A percentile compares a stretch with the other conserved stretches of the same genome.
These are phyloP conservation scores for Aphanocladium album DNA, from an alignment of 2,329 filamentous ascomycete genomes.

Conservation along the genomic window DNA sequence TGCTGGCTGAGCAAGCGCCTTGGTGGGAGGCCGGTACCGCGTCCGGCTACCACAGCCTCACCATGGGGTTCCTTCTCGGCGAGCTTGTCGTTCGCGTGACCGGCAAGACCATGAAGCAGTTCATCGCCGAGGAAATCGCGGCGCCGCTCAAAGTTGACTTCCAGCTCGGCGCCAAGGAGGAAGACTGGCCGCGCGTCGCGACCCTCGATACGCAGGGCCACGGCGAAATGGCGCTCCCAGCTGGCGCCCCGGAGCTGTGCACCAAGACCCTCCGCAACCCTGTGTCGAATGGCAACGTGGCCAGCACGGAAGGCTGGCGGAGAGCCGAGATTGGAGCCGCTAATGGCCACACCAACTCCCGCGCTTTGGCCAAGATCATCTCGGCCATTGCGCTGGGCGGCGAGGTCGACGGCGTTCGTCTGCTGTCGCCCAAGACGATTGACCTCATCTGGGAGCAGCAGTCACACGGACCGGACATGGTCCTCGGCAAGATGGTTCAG, in stretches of 20 bases:
- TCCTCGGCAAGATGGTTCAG: constrained; percentile 27
- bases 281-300: constrained; percentile 16
- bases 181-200: constrained; percentile 36
- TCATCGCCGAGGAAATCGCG: constrained; percentile 32
- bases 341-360: constrained; percentile 43
- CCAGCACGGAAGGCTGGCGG: constrained; percentile 30
- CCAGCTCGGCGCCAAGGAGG: constrained; percentile 36
- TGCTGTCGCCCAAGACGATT: constrained; percentile 37
- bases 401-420: constrained; percentile 19
- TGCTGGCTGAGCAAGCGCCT: constrained; percentile 35
- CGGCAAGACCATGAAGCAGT: constrained; percentile 37
- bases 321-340: constrained; percentile 34
- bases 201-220: constrained; percentile 25
- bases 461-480: constrained; percentile 34
- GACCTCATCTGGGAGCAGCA: constrained; percentile 42
- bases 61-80: constrained; percentile 37
- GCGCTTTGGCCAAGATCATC: constrained; percentile 36
- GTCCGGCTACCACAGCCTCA: constrained; percentile 37
- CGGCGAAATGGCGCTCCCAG: constrained; percentile 19
- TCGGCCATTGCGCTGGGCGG: constrained; percentile 23
- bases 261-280: constrained; percentile 26
- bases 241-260: constrained; percentile 21
- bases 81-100: constrained; percentile 37
- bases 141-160: constrained; percentile 41
- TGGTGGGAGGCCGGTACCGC: constrained; percentile 40